These are phyloP conservation scores for Hypomontagnella submonticulosa DNA, from an alignment of 495 filamentous ascomycete genomes.

Conservation along the genomic window DNA sequence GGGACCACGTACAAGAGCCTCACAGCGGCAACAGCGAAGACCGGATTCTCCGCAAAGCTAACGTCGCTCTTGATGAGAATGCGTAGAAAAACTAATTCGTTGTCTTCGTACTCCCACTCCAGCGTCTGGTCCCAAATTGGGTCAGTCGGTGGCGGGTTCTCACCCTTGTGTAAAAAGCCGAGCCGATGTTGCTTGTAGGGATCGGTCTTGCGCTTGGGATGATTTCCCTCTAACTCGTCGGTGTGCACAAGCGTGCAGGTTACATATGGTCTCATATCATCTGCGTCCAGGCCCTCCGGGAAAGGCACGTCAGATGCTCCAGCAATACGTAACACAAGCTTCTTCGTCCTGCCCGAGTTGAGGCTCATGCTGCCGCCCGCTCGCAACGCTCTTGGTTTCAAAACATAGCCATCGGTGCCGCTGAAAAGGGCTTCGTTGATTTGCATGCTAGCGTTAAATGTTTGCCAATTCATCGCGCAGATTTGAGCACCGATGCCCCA, in stretches of 20 bases:
- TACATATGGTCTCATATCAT: constrained; percentile 62
- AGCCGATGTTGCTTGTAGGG: constrained; percentile 60
- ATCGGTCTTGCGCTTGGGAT: constrained; percentile 62
- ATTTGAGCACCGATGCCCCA: constrained; percentile 67
- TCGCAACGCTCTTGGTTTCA: constrained; percentile 64
- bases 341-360: constrained; percentile 46
- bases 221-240: constrained; percentile 48
- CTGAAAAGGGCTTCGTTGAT: constrained; percentile 67
- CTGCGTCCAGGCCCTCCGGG: constrained; percentile 46
- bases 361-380: constrained; percentile 56
- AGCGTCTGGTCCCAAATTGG: constrained; percentile 64
- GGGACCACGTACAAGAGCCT: constrained; percentile 58
- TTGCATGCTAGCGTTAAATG: constrained; percentile 63
- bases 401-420: constrained; percentile 63
- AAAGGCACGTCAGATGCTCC: constrained; percentile 63
- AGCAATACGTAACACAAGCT: constrained; percentile 56
- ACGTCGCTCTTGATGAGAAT: constrained; percentile 66
- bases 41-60: constrained; percentile 61
- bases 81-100: constrained; percentile 63
- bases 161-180: constrained; percentile 52
- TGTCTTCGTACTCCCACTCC: constrained; percentile 66
- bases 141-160: constrained; percentile 57
- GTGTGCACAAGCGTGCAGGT: constrained; percentile 64
- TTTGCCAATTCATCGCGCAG: constrained; percentile 68
- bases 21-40: constrained; percentile 59